Percentiles rank a stretch among this genome's conserved stretches.
Conservation (phyloP, 495 filamentous ascomycete species). For the Echria macrotheca region DNA sequence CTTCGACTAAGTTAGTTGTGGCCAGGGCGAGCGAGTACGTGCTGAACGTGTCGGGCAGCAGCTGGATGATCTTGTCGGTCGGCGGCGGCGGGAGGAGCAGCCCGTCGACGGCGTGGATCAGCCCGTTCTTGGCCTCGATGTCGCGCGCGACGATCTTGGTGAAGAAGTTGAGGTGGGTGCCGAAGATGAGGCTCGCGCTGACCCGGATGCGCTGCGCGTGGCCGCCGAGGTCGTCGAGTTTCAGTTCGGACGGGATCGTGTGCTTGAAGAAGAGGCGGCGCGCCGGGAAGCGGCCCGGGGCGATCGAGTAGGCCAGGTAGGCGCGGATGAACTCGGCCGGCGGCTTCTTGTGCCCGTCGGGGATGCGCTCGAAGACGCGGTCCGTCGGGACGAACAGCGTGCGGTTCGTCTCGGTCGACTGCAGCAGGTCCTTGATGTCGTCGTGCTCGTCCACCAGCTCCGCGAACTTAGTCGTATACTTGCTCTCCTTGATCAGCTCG, state of each 20-base stretch:
- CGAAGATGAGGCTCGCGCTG: conserved; percentile 41
- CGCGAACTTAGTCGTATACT: conserved; percentile 70
- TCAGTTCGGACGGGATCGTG: conserved; percentile 66
- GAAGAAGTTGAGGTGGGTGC: conserved; percentile 68
- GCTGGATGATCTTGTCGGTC: conserved; percentile 52
- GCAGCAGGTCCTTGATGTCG: conserved; percentile 64
- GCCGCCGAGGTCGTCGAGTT: conserved; percentile 49
- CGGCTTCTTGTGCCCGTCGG: conserved; percentile 35
- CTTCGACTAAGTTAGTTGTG: conserved; percentile 58
- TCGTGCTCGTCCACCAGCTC: conserved; percentile 63
- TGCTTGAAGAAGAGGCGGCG: conserved; percentile 52
- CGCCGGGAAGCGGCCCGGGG: conserved; percentile 55
- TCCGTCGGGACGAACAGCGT: conserved; percentile 80
- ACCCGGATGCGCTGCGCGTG: conserved; percentile 64
- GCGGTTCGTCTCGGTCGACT: conserved; percentile 62
- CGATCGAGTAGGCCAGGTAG: conserved; percentile 66
- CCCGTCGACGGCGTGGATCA: conserved; percentile 69
- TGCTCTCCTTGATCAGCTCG: conserved; percentile 64
- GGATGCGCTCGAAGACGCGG: conserved; percentile 64
- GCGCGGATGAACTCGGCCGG: conserved; percentile 60
- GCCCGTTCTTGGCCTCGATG: conserved; percentile 63
- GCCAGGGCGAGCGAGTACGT: conserved; percentile 66
- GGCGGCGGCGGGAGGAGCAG: conserved; percentile 69
- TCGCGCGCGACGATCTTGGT: conserved; percentile 59
- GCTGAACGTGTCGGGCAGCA: conserved; percentile 67